phyloP scores from a whole-genome alignment of 208 protist genomes.

The Leishmania martiniquensis region DNA sequence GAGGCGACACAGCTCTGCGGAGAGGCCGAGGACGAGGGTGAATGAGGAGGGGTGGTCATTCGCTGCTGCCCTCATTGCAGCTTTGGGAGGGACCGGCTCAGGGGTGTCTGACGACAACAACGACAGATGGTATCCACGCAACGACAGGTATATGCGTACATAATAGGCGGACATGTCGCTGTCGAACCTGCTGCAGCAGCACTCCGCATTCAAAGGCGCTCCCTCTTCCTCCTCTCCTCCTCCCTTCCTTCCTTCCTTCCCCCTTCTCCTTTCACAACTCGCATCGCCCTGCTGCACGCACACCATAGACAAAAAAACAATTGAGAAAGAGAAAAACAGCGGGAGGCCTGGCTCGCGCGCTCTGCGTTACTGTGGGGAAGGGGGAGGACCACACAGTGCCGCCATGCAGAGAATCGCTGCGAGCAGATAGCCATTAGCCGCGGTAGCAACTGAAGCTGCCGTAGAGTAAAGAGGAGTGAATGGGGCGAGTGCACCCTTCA shows the following conservation, averaged over 20 bases:
- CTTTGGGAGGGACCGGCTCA: neutral
- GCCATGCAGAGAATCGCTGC: neutral
- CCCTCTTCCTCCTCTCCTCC: neutral
- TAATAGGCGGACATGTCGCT: neutral
- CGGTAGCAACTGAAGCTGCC: neutral
- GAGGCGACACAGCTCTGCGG: slow-evolving; percentile 1
- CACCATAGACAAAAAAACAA: neutral
- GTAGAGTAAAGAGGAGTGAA: neutral
- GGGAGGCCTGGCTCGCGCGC: neutral
- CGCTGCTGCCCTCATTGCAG: neutral
- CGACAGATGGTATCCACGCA: neutral
- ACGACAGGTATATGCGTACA: neutral
- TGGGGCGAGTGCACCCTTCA: neutral
- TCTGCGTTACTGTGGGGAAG: neutral
- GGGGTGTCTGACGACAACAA: neutral
- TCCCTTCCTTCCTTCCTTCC: too few relatives aligned
- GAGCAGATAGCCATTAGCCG: neutral
- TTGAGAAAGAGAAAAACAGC: neutral
- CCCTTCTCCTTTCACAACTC: neutral
- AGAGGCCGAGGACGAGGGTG: neutral
- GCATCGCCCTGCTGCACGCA: neutral
- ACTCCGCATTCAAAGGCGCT: neutral
- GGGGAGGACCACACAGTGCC: neutral
- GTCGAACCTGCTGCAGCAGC: neutral
- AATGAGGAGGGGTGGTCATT: neutral